Evolutionary conservation across 2,329 filamentous ascomycete genomes (phyloP), one percentile per base, ranked within the genome.

Genomic region (Alternaria arbusti): DNA sequence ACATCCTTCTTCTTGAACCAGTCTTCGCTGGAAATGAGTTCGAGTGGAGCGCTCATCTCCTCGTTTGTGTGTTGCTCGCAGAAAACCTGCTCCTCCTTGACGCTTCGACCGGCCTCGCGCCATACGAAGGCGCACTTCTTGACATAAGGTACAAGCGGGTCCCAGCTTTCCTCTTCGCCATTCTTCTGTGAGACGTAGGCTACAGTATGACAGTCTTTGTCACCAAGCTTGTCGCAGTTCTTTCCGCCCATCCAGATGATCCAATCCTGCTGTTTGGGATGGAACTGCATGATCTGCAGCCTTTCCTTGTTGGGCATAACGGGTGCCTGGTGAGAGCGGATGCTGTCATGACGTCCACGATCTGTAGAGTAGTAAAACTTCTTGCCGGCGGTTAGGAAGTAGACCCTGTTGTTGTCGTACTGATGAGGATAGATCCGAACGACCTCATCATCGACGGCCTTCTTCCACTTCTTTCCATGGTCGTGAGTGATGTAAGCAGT

Each of bases 401-500:
- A 99, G 26, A 96, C 91, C 44, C 90, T 87, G 74, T 97, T 93
- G 72, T 92, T 93, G 80, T 93, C 90, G 80, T 94, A 91, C 51
- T 85, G 85, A 76, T 99, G 93, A 23, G 91, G 91, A 60, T 91
- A 86, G 68, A 99, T 92, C 20, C 82, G 84, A 47, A 86, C 82
- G 60, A 98, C 88, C 3, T 88, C 84, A 69, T 94, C 88, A 30
- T 88, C 88, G 61, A 91, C 85, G 3, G 96, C 86, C 47, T 90
- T 89, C 23, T 89, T 83, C 95, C 96, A 99, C 2, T 82, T 89
- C 82, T 97, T 97, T 74, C 96, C 96, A 74, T 97, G 95, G 76
- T 99, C 89, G 57, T 89, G 87, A 0, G 92, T 92, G 59, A 96
- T 86, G 80, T 86, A 94, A 17, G 97, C 86, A 54, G 89, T 84